Conservation (phyloP, 1,139 yeast species). For the Kurtzmaniella quercitrusa region DNA sequence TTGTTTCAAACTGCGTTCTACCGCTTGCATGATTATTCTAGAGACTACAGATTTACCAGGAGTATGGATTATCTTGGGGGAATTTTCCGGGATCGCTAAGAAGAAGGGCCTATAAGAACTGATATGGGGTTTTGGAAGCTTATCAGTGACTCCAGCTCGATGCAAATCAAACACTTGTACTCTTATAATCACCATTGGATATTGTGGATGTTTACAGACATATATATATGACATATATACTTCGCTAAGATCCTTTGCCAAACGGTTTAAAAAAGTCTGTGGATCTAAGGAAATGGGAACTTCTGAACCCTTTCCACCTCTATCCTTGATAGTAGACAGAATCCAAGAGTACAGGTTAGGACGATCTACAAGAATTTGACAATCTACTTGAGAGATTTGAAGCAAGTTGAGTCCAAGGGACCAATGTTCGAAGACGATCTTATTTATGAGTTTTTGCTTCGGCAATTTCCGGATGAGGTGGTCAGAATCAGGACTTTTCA, state of each 20-base stretch:
- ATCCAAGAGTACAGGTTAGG: conserved; percentile 55
- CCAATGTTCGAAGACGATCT: conserved; percentile 54
- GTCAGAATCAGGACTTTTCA: background rate
- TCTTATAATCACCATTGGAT: conserved; percentile 58
- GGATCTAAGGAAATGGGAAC: conserved; percentile 38
- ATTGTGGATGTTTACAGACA: conserved; percentile 61
- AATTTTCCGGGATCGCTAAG: conserved; percentile 61
- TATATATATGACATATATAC: conserved; percentile 57
- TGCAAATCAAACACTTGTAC: conserved; percentile 64
- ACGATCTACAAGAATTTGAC: conserved; percentile 56
- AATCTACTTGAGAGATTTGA: conserved; percentile 72
- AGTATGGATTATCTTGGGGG: conserved; percentile 65
- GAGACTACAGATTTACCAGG: conserved; percentile 44
- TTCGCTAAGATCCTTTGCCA: conserved; percentile 45
- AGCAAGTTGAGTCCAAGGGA: conserved; percentile 58
- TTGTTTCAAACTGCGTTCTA: conserved; percentile 50
- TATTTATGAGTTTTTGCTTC: conserved; percentile 47
- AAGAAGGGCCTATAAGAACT: conserved; percentile 58
- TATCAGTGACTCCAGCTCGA: conserved; percentile 1
- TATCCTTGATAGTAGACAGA: conserved; percentile 48
- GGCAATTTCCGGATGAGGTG: conserved; percentile 14
- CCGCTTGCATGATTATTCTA: conserved; percentile 54
- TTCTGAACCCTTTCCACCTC: conserved; percentile 22
- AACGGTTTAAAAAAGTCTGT: conserved; percentile 39
- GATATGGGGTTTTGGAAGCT: conserved; percentile 30